Evolutionary conservation across 352 stramenopile species (phyloP), one percentile per base, ranked within the genome.

Genomic region (Hyphochytrium catenoides): DNA sequence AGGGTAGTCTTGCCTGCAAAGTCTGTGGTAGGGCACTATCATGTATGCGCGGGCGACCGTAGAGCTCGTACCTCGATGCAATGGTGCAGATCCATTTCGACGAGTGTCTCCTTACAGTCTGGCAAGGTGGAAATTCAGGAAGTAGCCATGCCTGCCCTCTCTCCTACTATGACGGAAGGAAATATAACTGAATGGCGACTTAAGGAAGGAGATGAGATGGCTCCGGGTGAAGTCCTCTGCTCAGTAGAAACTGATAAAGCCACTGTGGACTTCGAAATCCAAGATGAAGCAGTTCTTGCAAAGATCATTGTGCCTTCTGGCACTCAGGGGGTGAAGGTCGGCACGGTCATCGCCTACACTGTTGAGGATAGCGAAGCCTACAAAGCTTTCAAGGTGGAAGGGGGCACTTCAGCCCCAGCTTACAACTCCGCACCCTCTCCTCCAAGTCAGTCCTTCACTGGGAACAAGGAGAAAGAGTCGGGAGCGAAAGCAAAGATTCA

Each of bases 211-310:
- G 73, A 92, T 9, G 47, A 66, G 30, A 74, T 95, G 40, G 43
- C 48, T 16, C 64, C 85, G 0, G 86, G 87, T 24, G 77, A 94
- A 52, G 71, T 93, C 16, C 53, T 97, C 18, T 93, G 77, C 52
- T 71, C 93, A 39, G 81, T 98, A 39, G 88, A 98, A 57, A 98
- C 90, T 9, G 90, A 98, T 65, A 98, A 98, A 61, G 89, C 91
- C 21, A 87, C 87, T 15, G 88, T 98, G 27, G 87, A 96, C 58
- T 98, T 95, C 53, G 90, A 97, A 61, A 79, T 90, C 31, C 75
- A 95, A 59, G 88, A 98, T 56, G 89, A 97, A n/a, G 70, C 59
- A 11, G 59, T 95, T 26, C 50, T 96, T 36, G 86, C 82, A 27
- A 90, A 86, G 56, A 93, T 97, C 50, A 51, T 95, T 36, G 67